Conservation (phyloP, 2,329 filamentous ascomycete species). For the Trichoderma cornu-damae region DNA sequence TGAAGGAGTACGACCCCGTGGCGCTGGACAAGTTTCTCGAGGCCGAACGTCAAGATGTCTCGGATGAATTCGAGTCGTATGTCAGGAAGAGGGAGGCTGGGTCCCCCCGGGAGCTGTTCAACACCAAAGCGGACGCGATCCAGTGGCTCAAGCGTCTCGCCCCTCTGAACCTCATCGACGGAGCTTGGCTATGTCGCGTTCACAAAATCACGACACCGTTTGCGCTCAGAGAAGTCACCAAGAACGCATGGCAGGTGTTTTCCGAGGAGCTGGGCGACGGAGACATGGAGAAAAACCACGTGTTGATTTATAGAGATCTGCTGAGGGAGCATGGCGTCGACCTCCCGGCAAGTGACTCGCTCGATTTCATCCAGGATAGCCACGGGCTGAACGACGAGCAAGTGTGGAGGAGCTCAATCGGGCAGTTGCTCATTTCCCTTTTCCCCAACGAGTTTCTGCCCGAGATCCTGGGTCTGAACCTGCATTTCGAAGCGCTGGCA, state of each 20-base stretch:
- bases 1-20: conserved; percentile 5
- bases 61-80: conserved; percentile 9
- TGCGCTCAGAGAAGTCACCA: conserved; percentile 26
- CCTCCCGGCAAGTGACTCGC: conserved; percentile 11
- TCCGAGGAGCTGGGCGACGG: conserved; percentile 49
- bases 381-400: conserved; percentile 9
- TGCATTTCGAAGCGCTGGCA: conserved; percentile 43
- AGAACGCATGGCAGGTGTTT: conserved; percentile 44
- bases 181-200: conserved; percentile 44
- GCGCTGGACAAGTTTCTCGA: conserved; percentile 11
- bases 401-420: conserved; percentile 40
- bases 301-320: conserved; percentile 31
- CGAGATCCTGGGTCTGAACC: conserved; percentile 47
- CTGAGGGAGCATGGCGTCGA: conserved; percentile 18
- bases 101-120: conserved; percentile 15
- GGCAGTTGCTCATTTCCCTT: conserved; percentile 40
- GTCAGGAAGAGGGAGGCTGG: conserved; percentile 14
- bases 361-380: conserved; percentile 19
- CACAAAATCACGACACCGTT: conserved; percentile 42
- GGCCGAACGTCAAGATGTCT: conserved; percentile 9
- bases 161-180: conserved; percentile 38
- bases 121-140: conserved; percentile 2
- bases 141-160: conserved; percentile 16
- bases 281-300: conserved; percentile 42
- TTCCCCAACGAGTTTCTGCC: conserved; percentile 46